A percentile compares a stretch with the other conserved stretches of the same genome.
These are phyloP conservation scores for Boehmeria nivea DNA, from an alignment of 306 rosid genomes.

Conservation along the genomic window DNA sequence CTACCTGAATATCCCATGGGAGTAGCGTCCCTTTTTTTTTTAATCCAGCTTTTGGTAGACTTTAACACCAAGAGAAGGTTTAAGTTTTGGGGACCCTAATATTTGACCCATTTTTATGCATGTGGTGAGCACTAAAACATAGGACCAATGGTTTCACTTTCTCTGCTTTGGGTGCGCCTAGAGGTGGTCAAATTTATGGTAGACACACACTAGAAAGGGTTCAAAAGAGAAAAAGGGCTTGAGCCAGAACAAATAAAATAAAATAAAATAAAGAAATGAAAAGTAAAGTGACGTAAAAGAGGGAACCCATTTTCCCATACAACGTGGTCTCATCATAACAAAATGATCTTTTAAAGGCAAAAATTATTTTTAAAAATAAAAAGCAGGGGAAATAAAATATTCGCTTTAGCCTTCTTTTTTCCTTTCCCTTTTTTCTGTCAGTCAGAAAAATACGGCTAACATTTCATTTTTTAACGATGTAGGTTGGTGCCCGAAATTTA, in stretches of 20 bases:
- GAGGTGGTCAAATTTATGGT: neutral
- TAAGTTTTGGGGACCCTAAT: neutral
- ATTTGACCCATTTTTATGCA: constrained; percentile 2
- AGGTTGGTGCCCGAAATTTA: no score
- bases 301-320: constrained; percentile 10
- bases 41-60: neutral
- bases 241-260: no score
- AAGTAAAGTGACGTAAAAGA: no score
- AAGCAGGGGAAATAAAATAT: neutral
- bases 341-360: neutral
- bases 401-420: neutral
- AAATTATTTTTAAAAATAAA: neutral
- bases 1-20: no score
- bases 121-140: neutral
- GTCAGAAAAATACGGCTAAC: constrained; percentile 5
- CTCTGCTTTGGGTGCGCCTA: neutral
- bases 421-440: neutral
- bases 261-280: neutral
- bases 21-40: no score
- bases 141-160: neutral
- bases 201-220: neutral
- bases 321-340: constrained; percentile 15
- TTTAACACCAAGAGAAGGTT: neutral
- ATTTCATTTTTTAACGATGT: neutral
- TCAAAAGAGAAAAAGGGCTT: neutral